These are phyloP conservation scores for Phaeolepiota aurea DNA, from an alignment of 768 basidiomycete species.

Conservation along the genomic window DNA sequence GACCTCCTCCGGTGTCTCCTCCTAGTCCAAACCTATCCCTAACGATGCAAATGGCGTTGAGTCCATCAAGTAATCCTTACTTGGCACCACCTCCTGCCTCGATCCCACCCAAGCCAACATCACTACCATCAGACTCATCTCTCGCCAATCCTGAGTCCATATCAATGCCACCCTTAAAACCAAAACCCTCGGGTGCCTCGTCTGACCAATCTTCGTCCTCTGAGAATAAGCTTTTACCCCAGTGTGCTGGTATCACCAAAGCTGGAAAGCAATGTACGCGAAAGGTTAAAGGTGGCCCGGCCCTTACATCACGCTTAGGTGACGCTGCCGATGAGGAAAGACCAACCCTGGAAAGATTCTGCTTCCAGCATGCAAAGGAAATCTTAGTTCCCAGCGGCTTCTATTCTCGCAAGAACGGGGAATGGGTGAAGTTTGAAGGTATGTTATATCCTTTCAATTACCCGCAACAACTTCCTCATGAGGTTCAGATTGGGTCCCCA, in stretches of 20 bases:
- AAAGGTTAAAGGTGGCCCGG: conserved; percentile 37
- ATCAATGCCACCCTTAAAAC: conserved; percentile 3
- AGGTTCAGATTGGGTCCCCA: conserved; percentile 71
- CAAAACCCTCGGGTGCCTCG: conserved; percentile 6
- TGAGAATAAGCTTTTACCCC: conserved; percentile 21
- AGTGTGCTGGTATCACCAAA: conserved; percentile 62
- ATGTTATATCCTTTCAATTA: too few relatives aligned
- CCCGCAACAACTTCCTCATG: too few relatives aligned
- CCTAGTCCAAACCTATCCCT: too few relatives aligned
- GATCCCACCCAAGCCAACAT: too few relatives aligned
- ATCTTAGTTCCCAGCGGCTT: conserved; percentile 47
- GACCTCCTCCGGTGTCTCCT: too few relatives aligned
- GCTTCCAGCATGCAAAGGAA: conserved; percentile 55
- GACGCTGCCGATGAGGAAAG: conserved; percentile 19
- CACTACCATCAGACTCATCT: too few relatives aligned
- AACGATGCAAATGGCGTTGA: too few relatives aligned
- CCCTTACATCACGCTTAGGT: conserved; percentile 9
- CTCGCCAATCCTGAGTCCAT: too few relatives aligned
- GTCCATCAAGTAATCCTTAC: too few relatives aligned
- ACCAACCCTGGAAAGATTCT: conserved; percentile 38
- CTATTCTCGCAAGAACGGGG: conserved; percentile 39
- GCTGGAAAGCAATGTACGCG: conserved; percentile 55
- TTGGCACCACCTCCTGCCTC: too few relatives aligned
- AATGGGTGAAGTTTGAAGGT: conserved; percentile 56
- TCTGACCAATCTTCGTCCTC: conserved; percentile 7